Evolutionary conservation across 2,329 filamentous ascomycete genomes (phyloP), one percentile per base, ranked within the genome.

Genomic region (Lecanoromycetidae sp.): DNA sequence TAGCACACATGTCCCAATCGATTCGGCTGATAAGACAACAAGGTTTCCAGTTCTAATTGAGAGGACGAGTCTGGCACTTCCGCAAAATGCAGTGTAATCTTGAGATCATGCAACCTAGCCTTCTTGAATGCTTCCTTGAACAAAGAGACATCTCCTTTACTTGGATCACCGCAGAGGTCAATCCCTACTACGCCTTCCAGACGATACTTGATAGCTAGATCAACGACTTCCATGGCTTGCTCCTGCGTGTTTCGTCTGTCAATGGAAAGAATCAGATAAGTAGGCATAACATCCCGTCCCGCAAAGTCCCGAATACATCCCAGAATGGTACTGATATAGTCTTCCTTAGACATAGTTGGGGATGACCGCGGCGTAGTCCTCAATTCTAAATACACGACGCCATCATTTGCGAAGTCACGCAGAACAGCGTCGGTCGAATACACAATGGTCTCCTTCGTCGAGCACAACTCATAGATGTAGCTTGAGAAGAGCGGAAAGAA

Each of bases 1-100:
- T 86, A 78, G 45, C 90, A 87, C 8, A 87, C 84, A 64, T 91
- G 86, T 0, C 85, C 85, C 8, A 93, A 65, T 5, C 86, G 68
- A 49, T 79, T 72, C 0, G 85, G 86, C 36, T 63, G 53, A 71
- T 79, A 90, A 0, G 65, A 67, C 35, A 93, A 68, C 44, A 91
- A 63, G 1, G 71, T 75, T 10, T 67, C 60, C 12, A 90, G 67
- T 65, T 91, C 85, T 5, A 65, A 61, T 2, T 71, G 66, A 2
- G 71, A 71, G 0, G 72, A 72, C 7, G 76, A 80, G 2, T 66
- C 65, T 36, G 73, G 68, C 1, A 75, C 71, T 63, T 91, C 86
- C 2, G 81, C 86, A 59, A 91, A 91, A 61, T 91, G 86, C 44
- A 90, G 64, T 0, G 85, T 88, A 22, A 87, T 63, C 1, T 71